Conservation (phyloP, 2,329 filamentous ascomycete species). For the Paracoccidioides brasiliensis region DNA sequence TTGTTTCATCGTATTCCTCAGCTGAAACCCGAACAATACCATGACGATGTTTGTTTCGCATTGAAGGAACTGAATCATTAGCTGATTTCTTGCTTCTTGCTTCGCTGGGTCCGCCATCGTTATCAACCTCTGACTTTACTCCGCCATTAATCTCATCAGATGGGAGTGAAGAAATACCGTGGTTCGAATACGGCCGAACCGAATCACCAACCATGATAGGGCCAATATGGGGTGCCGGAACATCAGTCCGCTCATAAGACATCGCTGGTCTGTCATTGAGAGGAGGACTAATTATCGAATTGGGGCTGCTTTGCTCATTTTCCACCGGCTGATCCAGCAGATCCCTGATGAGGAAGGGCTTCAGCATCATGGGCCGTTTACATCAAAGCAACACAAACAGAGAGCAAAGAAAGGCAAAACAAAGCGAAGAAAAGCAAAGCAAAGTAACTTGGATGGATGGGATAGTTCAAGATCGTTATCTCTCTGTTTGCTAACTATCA, state of each 20-base stretch:
- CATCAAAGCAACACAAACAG: background rate
- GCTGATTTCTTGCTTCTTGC: background rate
- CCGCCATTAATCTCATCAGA: background rate
- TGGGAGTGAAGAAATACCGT: background rate
- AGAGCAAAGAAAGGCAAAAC: background rate
- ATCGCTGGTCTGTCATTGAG: background rate
- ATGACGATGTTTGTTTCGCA: slow-evolving; percentile 9
- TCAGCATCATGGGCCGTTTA: slow-evolving; percentile 20
- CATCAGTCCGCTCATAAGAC: background rate
- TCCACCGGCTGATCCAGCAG: slow-evolving; percentile 12
- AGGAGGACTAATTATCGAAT: background rate
- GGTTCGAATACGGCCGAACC: background rate
- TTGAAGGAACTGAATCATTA: background rate
- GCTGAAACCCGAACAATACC: slow-evolving; percentile 30
- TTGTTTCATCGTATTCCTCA: slow-evolving; percentile 31
- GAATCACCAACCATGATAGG: too few relatives aligned
- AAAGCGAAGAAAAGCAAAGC: too few relatives aligned
- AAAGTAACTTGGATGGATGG: too few relatives aligned
- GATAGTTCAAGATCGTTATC: too few relatives aligned
- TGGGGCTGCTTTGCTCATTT: background rate
- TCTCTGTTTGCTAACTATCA: background rate
- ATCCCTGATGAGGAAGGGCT: slow-evolving; percentile 30
- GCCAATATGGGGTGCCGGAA: background rate
- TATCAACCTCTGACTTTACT: background rate
- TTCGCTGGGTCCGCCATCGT: background rate